phyloP scores from a whole-genome alignment of 345 rosid species.

The Salix dunnii region DNA sequence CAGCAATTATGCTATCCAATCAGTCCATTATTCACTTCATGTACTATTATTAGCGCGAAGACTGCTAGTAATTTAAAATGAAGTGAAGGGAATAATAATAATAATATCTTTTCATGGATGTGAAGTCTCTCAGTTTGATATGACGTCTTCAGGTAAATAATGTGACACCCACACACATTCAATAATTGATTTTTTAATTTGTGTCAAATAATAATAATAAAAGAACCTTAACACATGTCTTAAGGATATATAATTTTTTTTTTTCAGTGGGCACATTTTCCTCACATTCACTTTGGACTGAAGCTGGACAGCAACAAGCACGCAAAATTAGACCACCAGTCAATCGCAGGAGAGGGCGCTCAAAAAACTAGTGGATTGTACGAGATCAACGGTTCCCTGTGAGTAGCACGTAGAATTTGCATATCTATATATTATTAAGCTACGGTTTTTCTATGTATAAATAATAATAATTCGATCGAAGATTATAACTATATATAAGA shows the following conservation, averaged over 20 bases:
- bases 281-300: slow-evolving; percentile 86
- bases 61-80: no score
- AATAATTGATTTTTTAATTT: not conserved
- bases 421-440: not conserved
- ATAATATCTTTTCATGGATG: no score
- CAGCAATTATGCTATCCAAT: no score
- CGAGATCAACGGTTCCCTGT: slow-evolving; percentile 17
- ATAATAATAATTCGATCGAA: not conserved
- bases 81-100: no score
- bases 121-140: no score
- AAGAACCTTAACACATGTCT: no score
- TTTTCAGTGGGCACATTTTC: slow-evolving; percentile 89
- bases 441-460: slow-evolving; percentile 9
- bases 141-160: no score
- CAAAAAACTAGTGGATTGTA: slow-evolving; percentile 65
- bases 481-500: not conserved
- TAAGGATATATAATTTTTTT: not conserved
- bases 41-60: no score
- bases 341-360: slow-evolving; percentile 43
- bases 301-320: slow-evolving; percentile 78
- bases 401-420: not conserved
- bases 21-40: no score
- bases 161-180: no score
- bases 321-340: slow-evolving; percentile 53
- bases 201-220: not conserved